Percentiles rank a stretch among this genome's conserved stretches.
These are phyloP conservation scores for Paragyromitra xinjiangensis DNA, from an alignment of 495 filamentous ascomycete genomes.

Conservation along the genomic window DNA sequence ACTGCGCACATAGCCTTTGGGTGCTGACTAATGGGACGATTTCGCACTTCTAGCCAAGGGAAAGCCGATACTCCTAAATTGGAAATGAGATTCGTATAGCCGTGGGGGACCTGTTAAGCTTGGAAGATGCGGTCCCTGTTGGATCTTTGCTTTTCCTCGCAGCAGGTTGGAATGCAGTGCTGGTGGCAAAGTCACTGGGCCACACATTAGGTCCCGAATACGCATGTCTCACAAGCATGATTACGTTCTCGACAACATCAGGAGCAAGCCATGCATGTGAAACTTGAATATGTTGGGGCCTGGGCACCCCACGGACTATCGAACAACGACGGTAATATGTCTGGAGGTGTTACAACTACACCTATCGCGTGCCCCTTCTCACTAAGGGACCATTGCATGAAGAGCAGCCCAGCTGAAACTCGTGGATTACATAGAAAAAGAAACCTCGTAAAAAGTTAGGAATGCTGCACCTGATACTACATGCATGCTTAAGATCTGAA, in stretches of 20 bases:
- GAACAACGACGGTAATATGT: neutral
- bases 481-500: neutral
- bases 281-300: neutral
- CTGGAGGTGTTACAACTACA: neutral
- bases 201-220: neutral
- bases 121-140: neutral
- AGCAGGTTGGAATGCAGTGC: neutral
- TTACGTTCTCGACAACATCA: neutral
- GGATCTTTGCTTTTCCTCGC: neutral
- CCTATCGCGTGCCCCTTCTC: neutral
- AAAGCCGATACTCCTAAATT: neutral
- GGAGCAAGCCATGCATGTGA: neutral
- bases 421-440: neutral
- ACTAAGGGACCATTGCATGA: neutral
- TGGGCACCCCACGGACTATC: neutral
- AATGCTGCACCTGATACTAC: neutral
- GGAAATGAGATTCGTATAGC: neutral
- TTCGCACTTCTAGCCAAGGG: neutral
- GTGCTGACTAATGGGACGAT: too few relatives aligned
- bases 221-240: neutral
- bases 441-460: neutral
- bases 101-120: neutral
- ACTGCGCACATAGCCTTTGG: neutral
- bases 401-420: neutral
- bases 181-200: conserved; percentile 9